A percentile compares a stretch with the other conserved stretches of the same genome.
phyloP scores from a whole-genome alignment of 176 grass and related monocot genomes.

The Leersia perrieri region DNA sequence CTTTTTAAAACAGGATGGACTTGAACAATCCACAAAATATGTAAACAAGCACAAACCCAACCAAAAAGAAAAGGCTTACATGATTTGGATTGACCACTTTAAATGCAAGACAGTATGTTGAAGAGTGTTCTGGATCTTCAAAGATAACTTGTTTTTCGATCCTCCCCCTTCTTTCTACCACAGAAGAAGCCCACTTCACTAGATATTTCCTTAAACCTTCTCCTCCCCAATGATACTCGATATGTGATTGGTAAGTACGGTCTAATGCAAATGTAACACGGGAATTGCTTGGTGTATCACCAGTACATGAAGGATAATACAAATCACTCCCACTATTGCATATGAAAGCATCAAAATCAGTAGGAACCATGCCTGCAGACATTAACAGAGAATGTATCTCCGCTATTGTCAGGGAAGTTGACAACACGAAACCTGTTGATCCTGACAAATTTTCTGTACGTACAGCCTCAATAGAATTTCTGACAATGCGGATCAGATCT shows the following conservation, averaged over 20 bases:
- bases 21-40: background rate
- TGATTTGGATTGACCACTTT: constrained; percentile 69
- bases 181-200: constrained; percentile 63
- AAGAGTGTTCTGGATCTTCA: constrained; percentile 67
- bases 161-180: constrained; percentile 64
- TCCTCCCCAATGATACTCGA: constrained; percentile 89
- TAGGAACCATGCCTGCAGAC: constrained; percentile 55
- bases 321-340: constrained; percentile 97
- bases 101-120: constrained; percentile 75
- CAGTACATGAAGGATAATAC: constrained; percentile 62
- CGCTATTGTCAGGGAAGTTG: constrained; percentile 49
- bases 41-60: background rate
- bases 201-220: constrained; percentile 91
- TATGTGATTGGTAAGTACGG: constrained; percentile 68
- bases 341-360: constrained; percentile 95
- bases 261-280: constrained; percentile 71
- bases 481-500: constrained; percentile 46
- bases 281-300: constrained; percentile 61
- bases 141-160: constrained; percentile 65
- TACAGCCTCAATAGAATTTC: constrained; percentile 53
- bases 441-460: constrained; percentile 34
- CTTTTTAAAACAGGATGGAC: background rate
- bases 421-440: constrained; percentile 51
- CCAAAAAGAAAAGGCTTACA: constrained; percentile 53
- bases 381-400: constrained; percentile 67